Evolutionary conservation across 805 yeast genomes (phyloP).

Genomic region (Clavispora phyllophila): DNA sequence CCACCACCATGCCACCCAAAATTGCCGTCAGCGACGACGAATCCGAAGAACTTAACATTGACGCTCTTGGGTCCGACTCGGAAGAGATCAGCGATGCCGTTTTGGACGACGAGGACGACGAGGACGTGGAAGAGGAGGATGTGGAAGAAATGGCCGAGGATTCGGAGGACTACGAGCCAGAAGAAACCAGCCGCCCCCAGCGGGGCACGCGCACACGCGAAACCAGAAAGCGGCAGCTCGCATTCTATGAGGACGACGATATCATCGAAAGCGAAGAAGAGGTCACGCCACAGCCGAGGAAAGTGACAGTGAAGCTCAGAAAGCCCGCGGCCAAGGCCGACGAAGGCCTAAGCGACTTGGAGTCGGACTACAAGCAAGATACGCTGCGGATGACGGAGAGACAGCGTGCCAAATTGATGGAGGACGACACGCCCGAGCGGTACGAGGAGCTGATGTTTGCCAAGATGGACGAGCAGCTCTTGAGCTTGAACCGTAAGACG

Average conservation of each 20-base stretch:
- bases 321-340: slow-evolving; percentile 8
- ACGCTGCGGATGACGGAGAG: slow-evolving; percentile 50
- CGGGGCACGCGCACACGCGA: slow-evolving; percentile 16
- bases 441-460: slow-evolving; percentile 20
- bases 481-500: slow-evolving; percentile 29
- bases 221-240: slow-evolving; percentile 31
- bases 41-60: slow-evolving; percentile 1
- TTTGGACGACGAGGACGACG: slow-evolving; percentile 7
- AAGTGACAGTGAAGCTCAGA: slow-evolving; percentile 11
- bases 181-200: slow-evolving; percentile 15
- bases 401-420: slow-evolving; percentile 43
- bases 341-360: slow-evolving; percentile 33
- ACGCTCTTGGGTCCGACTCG: neutral
- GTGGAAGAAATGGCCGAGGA: slow-evolving; percentile 4
- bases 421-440: slow-evolving; percentile 16
- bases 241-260: slow-evolving; percentile 35
- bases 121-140: slow-evolving; percentile 6
- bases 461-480: slow-evolving; percentile 24
- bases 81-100: slow-evolving; percentile 7
- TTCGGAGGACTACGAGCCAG: slow-evolving; percentile 8
- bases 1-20: slow-evolving; percentile 3
- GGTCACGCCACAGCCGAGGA: slow-evolving; percentile 13
- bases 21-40: slow-evolving; percentile 13
- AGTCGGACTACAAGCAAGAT: slow-evolving; percentile 44
- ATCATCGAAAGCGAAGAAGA: slow-evolving; percentile 25